Evolutionary conservation across 2,329 filamentous ascomycete genomes (phyloP).

Genomic region (Triangularia setosa): DNA sequence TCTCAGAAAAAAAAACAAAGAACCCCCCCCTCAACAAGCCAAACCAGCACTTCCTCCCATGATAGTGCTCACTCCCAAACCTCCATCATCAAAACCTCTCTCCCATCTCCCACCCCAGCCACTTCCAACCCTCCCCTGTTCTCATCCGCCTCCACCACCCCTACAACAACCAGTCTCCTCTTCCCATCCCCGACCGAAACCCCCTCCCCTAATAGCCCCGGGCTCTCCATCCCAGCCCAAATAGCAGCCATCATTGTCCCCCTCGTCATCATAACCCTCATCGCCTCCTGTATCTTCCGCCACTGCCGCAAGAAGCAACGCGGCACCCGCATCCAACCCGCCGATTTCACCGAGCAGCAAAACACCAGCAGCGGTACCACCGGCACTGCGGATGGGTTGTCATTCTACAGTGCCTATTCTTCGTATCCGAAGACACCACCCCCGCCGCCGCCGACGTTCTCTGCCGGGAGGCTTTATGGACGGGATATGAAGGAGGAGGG

Average conservation of each 20-base stretch:
- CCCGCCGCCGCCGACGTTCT: not conserved
- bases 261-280: conserved; percentile 17
- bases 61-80: not conserved
- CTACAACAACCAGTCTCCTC: not conserved
- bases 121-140: not conserved
- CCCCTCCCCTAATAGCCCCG: not conserved
- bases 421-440: not conserved
- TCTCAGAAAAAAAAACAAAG: too few species aligned
- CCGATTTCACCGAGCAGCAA: not conserved
- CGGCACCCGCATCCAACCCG: not conserved
- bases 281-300: conserved; percentile 14
- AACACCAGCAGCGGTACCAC: not conserved
- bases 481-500: not conserved
- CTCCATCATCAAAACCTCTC: not conserved
- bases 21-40: too few species aligned
- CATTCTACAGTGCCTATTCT: not conserved
- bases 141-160: not conserved
- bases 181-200: not conserved
- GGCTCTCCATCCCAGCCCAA: conserved; percentile 14
- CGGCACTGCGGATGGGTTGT: not conserved
- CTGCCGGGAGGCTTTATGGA: not conserved
- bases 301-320: not conserved
- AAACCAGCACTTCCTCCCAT: not conserved
- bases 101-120: not conserved
- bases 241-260: conserved; percentile 19